Conservation (phyloP, 2,329 filamentous ascomycete species). For the Grosmannia clavigera region DNA sequence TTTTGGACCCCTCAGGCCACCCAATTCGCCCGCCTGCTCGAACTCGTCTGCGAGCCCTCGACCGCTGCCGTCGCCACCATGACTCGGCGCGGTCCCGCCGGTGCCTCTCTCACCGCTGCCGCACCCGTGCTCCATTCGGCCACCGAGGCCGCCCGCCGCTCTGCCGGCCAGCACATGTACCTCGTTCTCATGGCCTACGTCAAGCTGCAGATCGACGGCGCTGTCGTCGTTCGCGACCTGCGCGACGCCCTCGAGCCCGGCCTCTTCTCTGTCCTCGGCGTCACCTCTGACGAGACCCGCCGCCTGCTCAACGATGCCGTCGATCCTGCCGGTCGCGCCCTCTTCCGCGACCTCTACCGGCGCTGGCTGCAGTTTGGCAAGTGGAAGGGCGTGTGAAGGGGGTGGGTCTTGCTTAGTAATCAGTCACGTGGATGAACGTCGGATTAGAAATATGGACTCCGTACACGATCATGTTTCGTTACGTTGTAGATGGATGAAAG, state of each 20-base stretch:
- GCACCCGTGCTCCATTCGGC: slow-evolving; percentile 40
- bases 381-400: slow-evolving; percentile 43
- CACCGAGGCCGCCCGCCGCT: slow-evolving; percentile 47
- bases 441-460: too few species aligned
- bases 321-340: slow-evolving; percentile 45
- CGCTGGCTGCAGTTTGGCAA: slow-evolving; percentile 51
- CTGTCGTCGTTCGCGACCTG: slow-evolving; percentile 33
- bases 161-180: slow-evolving; percentile 50
- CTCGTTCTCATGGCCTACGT: slow-evolving; percentile 46
- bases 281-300: slow-evolving; percentile 41
- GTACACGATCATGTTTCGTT: too few species aligned
- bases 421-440: too few species aligned
- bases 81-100: background rate
- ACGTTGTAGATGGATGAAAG: too few species aligned
- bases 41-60: slow-evolving; percentile 38
- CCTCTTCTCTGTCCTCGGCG: slow-evolving; percentile 45
- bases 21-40: slow-evolving; percentile 21
- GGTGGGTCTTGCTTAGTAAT: background rate
- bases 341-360: slow-evolving; percentile 46
- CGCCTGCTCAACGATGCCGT: slow-evolving; percentile 47
- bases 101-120: background rate
- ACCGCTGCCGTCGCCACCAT: slow-evolving; percentile 36
- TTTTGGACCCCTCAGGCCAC: slow-evolving; percentile 33
- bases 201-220: slow-evolving; percentile 43
- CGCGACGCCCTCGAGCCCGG: slow-evolving; percentile 45